A percentile compares a stretch with the other conserved stretches of the same genome.
These are phyloP conservation scores for Rhodotorula mucilaginosa DNA, from an alignment of 1,284 basidiomycete species.

Conservation along the genomic window DNA sequence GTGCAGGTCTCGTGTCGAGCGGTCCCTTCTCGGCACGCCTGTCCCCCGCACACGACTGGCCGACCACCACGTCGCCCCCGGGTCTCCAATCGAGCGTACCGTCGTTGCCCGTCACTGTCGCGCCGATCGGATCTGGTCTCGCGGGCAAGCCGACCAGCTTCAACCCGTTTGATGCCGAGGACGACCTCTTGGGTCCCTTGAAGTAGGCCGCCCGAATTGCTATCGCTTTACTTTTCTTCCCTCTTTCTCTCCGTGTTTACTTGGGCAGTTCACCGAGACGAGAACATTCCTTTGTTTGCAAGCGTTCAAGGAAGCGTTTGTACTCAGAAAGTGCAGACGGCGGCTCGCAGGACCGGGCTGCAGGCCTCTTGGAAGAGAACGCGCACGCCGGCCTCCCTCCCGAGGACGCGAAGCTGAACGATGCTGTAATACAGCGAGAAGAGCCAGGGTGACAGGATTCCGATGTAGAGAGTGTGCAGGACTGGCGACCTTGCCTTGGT, in stretches of 20 bases:
- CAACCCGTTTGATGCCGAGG: slow-evolving; percentile 32
- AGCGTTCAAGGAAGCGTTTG: not conserved
- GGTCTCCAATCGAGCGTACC: not conserved
- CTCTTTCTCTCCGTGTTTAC: not conserved
- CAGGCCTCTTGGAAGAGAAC: not conserved
- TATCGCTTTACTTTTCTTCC: not conserved
- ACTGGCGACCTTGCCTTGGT: too few relatives aligned
- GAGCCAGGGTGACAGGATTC: too few relatives aligned
- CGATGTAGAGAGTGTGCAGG: too few relatives aligned
- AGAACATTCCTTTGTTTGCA: too few relatives aligned
- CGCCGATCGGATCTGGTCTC: slow-evolving; percentile 6
- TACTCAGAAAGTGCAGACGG: not conserved
- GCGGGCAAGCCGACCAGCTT: not conserved
- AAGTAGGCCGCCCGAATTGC: not conserved
- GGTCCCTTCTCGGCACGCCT: slow-evolving; percentile 21
- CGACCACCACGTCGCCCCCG: slow-evolving; percentile 4
- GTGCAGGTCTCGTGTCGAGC: slow-evolving; percentile 3
- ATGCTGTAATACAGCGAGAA: too few relatives aligned
- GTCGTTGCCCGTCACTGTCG: not conserved
- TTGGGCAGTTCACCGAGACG: too few relatives aligned
- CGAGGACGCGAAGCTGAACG: too few relatives aligned
- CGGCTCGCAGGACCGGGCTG: not conserved
- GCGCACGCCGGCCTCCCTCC: too few relatives aligned
- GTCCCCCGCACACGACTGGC: slow-evolving; percentile 31
- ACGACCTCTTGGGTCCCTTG: slow-evolving; percentile 31